These are phyloP conservation scores for Paulownia fortunei DNA, from an alignment of 257 asterid species.

Conservation along the genomic window DNA sequence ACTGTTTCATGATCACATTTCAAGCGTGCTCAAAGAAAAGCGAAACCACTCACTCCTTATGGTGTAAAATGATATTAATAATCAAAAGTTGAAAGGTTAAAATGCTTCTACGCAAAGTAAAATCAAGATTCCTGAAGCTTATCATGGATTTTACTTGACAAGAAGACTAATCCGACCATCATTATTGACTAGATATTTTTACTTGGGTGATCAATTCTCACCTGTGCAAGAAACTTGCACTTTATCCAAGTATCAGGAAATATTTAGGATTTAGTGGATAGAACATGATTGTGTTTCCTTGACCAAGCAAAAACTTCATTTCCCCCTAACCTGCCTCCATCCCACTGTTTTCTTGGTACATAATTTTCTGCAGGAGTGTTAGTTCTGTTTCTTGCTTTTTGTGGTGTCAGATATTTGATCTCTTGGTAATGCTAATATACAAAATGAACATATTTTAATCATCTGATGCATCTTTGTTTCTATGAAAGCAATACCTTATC, in stretches of 20 bases:
- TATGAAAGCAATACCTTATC: constrained; percentile 46
- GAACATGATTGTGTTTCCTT: constrained; percentile 24
- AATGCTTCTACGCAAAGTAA: constrained; percentile 33
- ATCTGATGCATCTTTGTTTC: constrained; percentile 13
- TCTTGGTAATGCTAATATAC: constrained; percentile 3
- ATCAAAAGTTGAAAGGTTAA: constrained; percentile 4
- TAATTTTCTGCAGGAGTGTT: background rate
- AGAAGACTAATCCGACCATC: constrained; percentile 4
- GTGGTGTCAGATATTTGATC: constrained; percentile 12
- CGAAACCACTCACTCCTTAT: background rate
- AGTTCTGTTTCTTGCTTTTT: background rate
- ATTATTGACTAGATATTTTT: constrained; percentile 15
- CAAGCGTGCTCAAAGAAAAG: background rate
- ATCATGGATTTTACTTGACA: constrained; percentile 21
- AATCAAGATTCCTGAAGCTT: constrained; percentile 15
- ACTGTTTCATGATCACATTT: background rate
- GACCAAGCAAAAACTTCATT: constrained; percentile 12
- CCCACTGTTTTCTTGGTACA: background rate
- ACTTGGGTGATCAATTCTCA: background rate
- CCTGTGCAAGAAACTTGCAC: background rate
- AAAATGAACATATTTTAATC: background rate
- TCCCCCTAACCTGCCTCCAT: background rate
- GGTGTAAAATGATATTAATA: background rate
- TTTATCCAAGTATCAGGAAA: constrained; percentile 19
- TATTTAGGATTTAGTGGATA: constrained; percentile 19